A percentile compares a stretch with the other conserved stretches of the same genome.
Conservation (phyloP, 768 basidiomycete species). For the Suillus bovinus region DNA sequence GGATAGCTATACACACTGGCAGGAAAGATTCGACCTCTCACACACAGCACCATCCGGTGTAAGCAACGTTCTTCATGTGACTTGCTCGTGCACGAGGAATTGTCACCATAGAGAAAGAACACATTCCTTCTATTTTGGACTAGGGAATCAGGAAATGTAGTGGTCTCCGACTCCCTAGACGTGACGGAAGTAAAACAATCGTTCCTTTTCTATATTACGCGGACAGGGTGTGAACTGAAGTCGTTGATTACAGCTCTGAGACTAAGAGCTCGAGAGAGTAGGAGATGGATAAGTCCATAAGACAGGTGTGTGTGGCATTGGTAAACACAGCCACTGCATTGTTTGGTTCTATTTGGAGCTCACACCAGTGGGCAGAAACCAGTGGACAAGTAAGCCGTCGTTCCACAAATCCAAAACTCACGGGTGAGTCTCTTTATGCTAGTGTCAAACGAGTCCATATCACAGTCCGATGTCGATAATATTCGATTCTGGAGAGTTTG, state of each 20-base stretch:
- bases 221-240: neutral
- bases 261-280: no score
- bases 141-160: neutral
- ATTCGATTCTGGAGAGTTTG: conserved; percentile 6
- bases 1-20: neutral
- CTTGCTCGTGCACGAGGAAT: neutral
- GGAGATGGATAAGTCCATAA: no score
- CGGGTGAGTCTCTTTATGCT: conserved; percentile 43
- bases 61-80: neutral
- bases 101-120: neutral
- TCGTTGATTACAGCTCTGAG: neutral
- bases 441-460: conserved; percentile 15
- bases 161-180: neutral
- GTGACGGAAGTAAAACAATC: neutral
- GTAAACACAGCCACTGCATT: neutral
- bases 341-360: conserved; percentile 4
- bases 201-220: neutral
- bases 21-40: neutral
- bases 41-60: neutral
- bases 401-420: conserved; percentile 53
- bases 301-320: no score
- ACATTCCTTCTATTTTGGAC: neutral
- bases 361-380: neutral
- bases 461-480: neutral
- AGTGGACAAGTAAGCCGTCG: conserved; percentile 34